Evolutionary conservation across 1,284 basidiomycete species (phyloP).

Genomic region (Mycena sp.): DNA sequence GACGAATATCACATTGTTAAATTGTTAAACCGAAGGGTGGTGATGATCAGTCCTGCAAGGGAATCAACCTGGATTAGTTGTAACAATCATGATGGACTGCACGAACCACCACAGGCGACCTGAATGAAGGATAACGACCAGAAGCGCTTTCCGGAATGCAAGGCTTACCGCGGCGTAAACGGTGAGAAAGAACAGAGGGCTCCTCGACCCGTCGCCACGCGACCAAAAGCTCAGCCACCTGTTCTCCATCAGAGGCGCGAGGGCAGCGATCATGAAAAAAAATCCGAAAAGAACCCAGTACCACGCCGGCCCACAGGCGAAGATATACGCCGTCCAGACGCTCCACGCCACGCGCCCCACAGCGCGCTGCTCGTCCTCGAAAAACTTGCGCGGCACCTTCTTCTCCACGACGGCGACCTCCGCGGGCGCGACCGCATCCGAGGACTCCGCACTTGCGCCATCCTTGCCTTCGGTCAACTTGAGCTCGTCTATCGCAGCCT

Average conservation of each 20-base stretch:
- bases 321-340: slow-evolving; percentile 33
- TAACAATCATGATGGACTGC: too few species aligned
- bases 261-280: slow-evolving; percentile 68
- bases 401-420: slow-evolving; percentile 50
- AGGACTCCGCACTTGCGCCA: too few species aligned
- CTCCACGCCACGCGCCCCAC: slow-evolving; percentile 75
- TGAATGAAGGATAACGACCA: too few species aligned
- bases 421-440: slow-evolving; percentile 55
- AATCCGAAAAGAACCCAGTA: slow-evolving; percentile 79
- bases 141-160: too few species aligned
- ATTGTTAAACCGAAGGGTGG: too few species aligned
- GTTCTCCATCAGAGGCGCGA: slow-evolving; percentile 83
- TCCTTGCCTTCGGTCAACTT: slow-evolving; percentile 37
- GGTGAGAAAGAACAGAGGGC: slow-evolving; percentile 44
- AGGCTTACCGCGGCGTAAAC: slow-evolving; percentile 7
- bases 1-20: too few species aligned
- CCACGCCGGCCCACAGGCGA: slow-evolving; percentile 71
- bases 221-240: slow-evolving; percentile 86
- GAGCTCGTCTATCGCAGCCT: slow-evolving; percentile 41
- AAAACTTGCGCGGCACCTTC: slow-evolving; percentile 77
- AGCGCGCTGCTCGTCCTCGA: slow-evolving; percentile 91
- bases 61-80: too few species aligned
- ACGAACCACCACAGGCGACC: too few species aligned
- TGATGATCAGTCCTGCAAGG: too few species aligned
- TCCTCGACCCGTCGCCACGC: neutral